Percentiles rank a stretch among this genome's conserved stretches.
Evolutionary conservation across 257 asterid species (phyloP).

Genomic region (Solanum rostratum): DNA sequence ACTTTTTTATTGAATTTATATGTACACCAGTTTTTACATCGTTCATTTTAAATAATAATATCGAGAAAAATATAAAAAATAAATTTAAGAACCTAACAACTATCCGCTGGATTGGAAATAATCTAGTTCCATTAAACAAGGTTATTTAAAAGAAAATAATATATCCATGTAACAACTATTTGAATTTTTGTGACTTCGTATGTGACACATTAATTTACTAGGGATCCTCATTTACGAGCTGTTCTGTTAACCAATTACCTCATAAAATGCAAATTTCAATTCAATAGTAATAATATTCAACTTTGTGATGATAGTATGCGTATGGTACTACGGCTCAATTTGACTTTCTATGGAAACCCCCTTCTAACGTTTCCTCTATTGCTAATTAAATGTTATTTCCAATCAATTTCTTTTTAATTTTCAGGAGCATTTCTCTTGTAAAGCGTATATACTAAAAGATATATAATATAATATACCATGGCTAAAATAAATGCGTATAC

Average conservation of each 20-base stretch:
- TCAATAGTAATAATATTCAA: neutral
- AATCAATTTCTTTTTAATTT: neutral
- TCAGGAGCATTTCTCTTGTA: neutral
- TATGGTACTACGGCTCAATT: neutral
- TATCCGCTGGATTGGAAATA: too few relatives aligned
- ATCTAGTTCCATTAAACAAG: too few relatives aligned
- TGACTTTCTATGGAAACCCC: neutral
- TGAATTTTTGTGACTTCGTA: too few relatives aligned
- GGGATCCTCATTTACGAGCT: neutral
- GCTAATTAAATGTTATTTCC: neutral
- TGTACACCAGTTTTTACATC: too few relatives aligned
- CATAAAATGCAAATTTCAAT: neutral
- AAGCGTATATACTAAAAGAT: neutral
- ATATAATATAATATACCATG: neutral
- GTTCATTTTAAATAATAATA: too few relatives aligned
- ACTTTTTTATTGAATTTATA: too few relatives aligned
- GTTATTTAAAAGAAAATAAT: too few relatives aligned
- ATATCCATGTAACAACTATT: neutral
- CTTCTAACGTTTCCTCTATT: neutral
- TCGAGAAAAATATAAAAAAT: too few relatives aligned
- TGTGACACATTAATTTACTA: too few relatives aligned
- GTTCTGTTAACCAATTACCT: neutral
- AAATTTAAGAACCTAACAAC: too few relatives aligned
- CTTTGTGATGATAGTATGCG: neutral
- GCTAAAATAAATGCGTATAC: neutral